phyloP scores from a whole-genome alignment of 2,329 filamentous ascomycete genomes.

The Hypoxylon rubiginosum region DNA sequence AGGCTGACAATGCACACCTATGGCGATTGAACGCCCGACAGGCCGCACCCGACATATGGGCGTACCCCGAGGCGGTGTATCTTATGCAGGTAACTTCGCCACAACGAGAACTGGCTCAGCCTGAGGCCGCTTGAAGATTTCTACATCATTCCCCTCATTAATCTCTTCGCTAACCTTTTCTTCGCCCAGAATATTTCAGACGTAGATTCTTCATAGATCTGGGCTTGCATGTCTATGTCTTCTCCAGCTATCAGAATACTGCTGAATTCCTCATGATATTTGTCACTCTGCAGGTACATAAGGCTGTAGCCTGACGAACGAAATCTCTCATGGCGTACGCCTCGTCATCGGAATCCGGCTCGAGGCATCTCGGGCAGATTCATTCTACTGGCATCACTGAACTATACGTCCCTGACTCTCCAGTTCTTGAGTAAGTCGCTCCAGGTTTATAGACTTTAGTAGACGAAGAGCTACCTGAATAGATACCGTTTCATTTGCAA shows the following conservation, averaged over 20 bases:
- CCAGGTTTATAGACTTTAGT: neutral
- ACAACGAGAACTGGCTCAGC: neutral
- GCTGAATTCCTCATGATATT: neutral
- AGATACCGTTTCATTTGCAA: neutral
- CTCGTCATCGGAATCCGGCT: neutral
- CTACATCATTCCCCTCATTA: neutral
- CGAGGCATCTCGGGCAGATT: neutral
- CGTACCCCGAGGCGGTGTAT: too few species aligned
- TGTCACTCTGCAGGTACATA: neutral
- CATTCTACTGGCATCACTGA: neutral
- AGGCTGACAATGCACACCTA: neutral
- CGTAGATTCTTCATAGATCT: neutral
- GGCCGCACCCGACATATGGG: too few species aligned
- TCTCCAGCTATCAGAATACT: neutral
- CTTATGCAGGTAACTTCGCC: neutral
- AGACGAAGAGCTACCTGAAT: neutral
- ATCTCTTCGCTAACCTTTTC: neutral
- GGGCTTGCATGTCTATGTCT: neutral
- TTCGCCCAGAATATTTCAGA: neutral
- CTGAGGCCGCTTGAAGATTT: neutral
- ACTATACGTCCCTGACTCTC: neutral
- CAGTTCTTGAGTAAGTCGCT: neutral
- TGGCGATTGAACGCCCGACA: too few species aligned
- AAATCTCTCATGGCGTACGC: neutral
- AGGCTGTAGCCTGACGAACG: neutral